Evolutionary conservation across 176 grass and related monocot genomes (phyloP), one percentile per base, ranked within the genome.

Genomic region (Oryza glumipatula): DNA sequence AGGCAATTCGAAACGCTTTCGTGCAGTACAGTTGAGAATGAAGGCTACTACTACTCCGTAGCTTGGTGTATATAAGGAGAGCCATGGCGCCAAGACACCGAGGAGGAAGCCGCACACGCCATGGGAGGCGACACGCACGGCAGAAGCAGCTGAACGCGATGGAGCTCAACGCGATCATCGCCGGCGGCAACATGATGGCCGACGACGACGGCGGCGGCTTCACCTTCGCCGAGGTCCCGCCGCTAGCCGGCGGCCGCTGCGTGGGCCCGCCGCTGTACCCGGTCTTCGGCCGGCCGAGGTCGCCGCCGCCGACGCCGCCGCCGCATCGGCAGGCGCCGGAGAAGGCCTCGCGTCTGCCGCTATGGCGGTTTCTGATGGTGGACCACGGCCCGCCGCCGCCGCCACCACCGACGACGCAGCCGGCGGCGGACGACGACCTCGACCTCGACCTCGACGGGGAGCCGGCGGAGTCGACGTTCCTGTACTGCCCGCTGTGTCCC

Each of bases 221-320:
- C 84, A 90, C 88, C 84, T 90, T 90, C 80, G 80, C 80, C 49
- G 69, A 73, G 45, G 79, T 45, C 16, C 58, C 60, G 21, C 60
- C 74, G 30, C 7, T 70, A 6, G 7, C 78, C 24, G 67, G 61
- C 24, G 81, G 38, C 44, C 72, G 15, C 8, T 41, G 38, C 39
- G 6, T 73, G 28, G 70, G 87, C 63, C 49, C 70, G 74, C 70
- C 69, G 19, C 33, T 86, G 80, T 95, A 95, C 86, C 96, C 89
- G 4, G 63, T 98, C 46, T 98, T 95, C 67, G 87, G 88, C 35
- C 88, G 89, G 6, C 68, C 72, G 36, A 32, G 83, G 71, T 90
- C 91, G 71, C 85, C 83, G 71, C 85, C 83, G 39, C 89, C 91
- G 70, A 76, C 83, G 26, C 26, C 91, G 71, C 85, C 83, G 39